Percentiles rank a stretch among this genome's conserved stretches.
These are phyloP conservation scores for Colletotrichum eleusines DNA, from an alignment of 2,329 filamentous ascomycete species.

Conservation along the genomic window DNA sequence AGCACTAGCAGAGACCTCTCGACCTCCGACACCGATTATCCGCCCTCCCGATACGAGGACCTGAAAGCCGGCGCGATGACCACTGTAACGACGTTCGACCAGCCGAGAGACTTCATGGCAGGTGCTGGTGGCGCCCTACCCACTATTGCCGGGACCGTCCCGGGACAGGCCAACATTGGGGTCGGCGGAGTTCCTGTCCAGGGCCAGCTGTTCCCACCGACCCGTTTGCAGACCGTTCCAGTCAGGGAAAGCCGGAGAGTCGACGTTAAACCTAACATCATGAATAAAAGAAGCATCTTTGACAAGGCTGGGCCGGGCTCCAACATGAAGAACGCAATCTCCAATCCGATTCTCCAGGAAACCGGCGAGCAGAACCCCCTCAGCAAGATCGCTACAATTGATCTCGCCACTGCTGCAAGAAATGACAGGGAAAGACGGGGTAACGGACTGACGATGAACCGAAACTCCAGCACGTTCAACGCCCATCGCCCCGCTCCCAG, in stretches of 20 bases:
- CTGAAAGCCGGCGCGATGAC: conserved; percentile 57
- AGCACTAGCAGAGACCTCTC: conserved; percentile 53
- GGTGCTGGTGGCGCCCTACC: conserved; percentile 50
- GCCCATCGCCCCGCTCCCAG: conserved; percentile 53
- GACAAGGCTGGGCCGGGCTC: conserved; percentile 45
- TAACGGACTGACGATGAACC: conserved; percentile 48
- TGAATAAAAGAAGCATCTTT: conserved; percentile 48
- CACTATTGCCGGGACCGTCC: conserved; percentile 53
- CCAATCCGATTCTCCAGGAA: conserved; percentile 60
- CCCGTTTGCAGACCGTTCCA: conserved; percentile 49
- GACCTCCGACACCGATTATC: conserved; percentile 58
- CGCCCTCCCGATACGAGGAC: conserved; percentile 62
- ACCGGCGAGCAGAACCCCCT: conserved; percentile 54
- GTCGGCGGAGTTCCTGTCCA: conserved; percentile 55
- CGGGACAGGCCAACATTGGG: conserved; percentile 51
- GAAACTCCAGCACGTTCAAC: conserved; percentile 48
- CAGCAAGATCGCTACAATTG: conserved; percentile 61
- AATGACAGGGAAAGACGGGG: conserved; percentile 59
- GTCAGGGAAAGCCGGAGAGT: conserved; percentile 41
- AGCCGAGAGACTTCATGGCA: conserved; percentile 47
- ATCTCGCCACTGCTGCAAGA: conserved; percentile 61
- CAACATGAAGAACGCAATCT: conserved; percentile 59
- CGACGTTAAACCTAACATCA: conserved; percentile 40
- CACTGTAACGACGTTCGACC: conserved; percentile 53
- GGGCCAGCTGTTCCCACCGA: conserved; percentile 57